A percentile compares a stretch with the other conserved stretches of the same genome.
Conservation (phyloP, 1,284 basidiomycete species). For the Ceratobasidium theobromae region DNA sequence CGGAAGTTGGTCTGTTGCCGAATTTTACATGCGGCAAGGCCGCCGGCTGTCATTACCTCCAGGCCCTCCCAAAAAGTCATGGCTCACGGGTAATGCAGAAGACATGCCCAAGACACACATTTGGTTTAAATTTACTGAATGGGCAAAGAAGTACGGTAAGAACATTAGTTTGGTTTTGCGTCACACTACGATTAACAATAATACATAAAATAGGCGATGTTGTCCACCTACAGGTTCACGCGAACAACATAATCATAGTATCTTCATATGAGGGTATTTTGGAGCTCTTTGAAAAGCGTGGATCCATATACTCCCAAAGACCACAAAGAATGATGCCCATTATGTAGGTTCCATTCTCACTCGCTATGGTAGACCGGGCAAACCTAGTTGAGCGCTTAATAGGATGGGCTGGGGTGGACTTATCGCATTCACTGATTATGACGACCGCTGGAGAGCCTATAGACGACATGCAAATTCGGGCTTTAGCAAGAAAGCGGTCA, state of each 20-base stretch:
- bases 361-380: too few species aligned
- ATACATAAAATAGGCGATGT: background rate
- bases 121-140: background rate
- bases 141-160: background rate
- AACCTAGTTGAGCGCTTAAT: background rate
- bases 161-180: background rate
- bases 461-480: background rate
- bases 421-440: background rate
- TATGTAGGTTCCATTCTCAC: constrained; percentile 1
- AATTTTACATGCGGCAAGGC: background rate
- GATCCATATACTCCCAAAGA: background rate
- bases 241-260: background rate
- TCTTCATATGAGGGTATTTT: background rate
- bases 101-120: background rate
- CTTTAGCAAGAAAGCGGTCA: constrained; percentile 6
- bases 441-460: background rate
- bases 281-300: constrained; percentile 2
- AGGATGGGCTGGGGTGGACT: constrained; percentile 16
- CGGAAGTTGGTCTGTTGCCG: background rate
- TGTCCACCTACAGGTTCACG: background rate
- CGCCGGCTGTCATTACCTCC: background rate
- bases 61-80: background rate
- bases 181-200: background rate
- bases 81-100: constrained; percentile 6
- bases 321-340: background rate